A percentile compares a stretch with the other conserved stretches of the same genome.
Conservation (phyloP, 495 filamentous ascomycete genomes). For the Sordaria brevicollis region DNA sequence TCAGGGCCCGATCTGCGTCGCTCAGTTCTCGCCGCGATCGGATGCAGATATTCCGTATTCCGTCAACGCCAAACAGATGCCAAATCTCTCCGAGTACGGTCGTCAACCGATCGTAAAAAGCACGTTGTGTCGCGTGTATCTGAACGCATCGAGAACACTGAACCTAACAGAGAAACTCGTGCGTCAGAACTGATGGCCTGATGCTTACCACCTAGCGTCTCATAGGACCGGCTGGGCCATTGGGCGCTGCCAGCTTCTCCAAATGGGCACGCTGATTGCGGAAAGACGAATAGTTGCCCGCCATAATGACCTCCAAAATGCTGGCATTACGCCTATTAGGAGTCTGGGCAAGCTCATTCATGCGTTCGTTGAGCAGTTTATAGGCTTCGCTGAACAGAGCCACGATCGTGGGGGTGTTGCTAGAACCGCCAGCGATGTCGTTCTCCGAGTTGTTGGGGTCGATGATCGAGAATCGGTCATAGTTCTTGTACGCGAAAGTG, state of each 20-base stretch:
- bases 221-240: neutral
- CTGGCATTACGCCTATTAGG: constrained; percentile 29
- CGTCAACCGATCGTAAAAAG: neutral
- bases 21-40: neutral
- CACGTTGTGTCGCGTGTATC: neutral
- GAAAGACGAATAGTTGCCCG: constrained; percentile 63
- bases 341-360: constrained; percentile 32
- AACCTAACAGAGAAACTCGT: neutral
- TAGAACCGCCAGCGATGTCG: constrained; percentile 77
- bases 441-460: constrained; percentile 80
- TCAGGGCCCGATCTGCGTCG: neutral
- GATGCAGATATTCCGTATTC: neutral
- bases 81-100: neutral
- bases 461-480: constrained; percentile 58
- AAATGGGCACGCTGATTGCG: constrained; percentile 46
- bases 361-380: constrained; percentile 41
- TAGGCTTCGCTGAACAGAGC: constrained; percentile 54
- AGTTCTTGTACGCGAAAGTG: constrained; percentile 35
- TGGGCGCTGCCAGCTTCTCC: constrained; percentile 8
- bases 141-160: neutral
- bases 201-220: neutral
- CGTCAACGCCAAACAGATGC: neutral
- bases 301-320: constrained; percentile 56
- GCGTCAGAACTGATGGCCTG: neutral
- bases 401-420: constrained; percentile 51